Conservation (phyloP, 768 basidiomycete genomes). For the Xanthoconium purpureum region DNA sequence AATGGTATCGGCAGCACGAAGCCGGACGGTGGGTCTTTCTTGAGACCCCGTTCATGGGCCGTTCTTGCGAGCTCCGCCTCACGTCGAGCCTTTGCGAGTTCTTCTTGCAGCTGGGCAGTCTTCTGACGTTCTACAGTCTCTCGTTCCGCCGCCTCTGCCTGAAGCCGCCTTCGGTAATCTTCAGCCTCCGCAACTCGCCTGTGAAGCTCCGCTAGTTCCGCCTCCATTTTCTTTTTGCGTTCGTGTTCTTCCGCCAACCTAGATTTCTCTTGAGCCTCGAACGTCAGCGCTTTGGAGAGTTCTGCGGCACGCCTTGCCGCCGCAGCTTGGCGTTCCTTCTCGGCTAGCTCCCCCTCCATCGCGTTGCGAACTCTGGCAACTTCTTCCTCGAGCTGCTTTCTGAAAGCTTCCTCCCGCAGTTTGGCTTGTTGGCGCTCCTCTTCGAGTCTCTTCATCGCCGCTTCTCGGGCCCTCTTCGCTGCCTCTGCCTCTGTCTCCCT, state of each 20-base stretch:
- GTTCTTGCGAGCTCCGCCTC: slow-evolving; percentile 24
- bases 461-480: slow-evolving; percentile 18
- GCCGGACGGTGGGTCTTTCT: slow-evolving; percentile 28
- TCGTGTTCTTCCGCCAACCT: slow-evolving; percentile 31
- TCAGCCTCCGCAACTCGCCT: slow-evolving; percentile 28
- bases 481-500: slow-evolving; percentile 23
- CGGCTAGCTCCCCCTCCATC: slow-evolving; percentile 21
- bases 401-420: slow-evolving; percentile 23
- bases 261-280: slow-evolving; percentile 31
- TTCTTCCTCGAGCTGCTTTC: slow-evolving; percentile 28
- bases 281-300: slow-evolving; percentile 21
- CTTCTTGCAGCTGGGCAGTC: slow-evolving; percentile 28
- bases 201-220: slow-evolving; percentile 26
- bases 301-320: slow-evolving; percentile 31
- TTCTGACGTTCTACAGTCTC: slow-evolving; percentile 28
- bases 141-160: slow-evolving; percentile 27
- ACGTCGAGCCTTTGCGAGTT: slow-evolving; percentile 28
- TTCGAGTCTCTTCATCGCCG: slow-evolving; percentile 18
- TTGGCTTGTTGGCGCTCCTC: slow-evolving; percentile 28
- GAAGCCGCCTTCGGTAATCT: slow-evolving; percentile 25
- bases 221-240: slow-evolving; percentile 26
- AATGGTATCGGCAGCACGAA: slow-evolving; percentile 34
- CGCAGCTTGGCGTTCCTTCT: slow-evolving; percentile 21
- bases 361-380: slow-evolving; percentile 21
- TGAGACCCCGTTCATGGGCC: slow-evolving; percentile 24